Conservation (phyloP, 768 basidiomycete genomes). For the Podaxis mareebaensis region DNA sequence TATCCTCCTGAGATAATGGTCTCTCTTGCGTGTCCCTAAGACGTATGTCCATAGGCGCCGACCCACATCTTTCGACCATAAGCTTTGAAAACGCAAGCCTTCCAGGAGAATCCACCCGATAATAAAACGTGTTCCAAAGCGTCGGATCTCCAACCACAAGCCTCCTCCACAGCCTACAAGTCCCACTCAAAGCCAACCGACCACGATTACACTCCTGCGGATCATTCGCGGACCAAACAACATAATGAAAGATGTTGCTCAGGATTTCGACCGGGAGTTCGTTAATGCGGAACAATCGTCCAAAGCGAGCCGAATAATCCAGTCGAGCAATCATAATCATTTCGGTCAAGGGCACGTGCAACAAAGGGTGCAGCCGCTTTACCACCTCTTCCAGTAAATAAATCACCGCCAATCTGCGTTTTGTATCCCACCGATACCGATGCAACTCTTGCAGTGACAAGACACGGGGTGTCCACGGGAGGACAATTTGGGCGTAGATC, state of each 20-base stretch:
- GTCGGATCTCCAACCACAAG: slow-evolving; percentile 48
- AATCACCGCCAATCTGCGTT: slow-evolving; percentile 19
- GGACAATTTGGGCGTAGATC: slow-evolving; percentile 14
- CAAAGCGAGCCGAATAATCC: slow-evolving; percentile 31
- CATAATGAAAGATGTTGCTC: slow-evolving; percentile 60
- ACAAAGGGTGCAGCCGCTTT: slow-evolving; percentile 4
- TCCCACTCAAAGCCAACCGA: slow-evolving; percentile 57
- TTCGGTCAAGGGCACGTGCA: slow-evolving; percentile 21
- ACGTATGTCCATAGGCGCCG: slow-evolving; percentile 59
- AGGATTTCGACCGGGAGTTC: slow-evolving; percentile 69
- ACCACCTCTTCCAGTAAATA: slow-evolving; percentile 20
- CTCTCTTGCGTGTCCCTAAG: slow-evolving; percentile 45
- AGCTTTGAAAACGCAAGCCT: slow-evolving; percentile 45
- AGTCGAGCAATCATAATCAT: slow-evolving; percentile 33
- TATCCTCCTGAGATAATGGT: slow-evolving; percentile 40
- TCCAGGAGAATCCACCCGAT: slow-evolving; percentile 43
- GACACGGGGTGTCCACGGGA: slow-evolving; percentile 20
- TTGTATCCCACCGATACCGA: slow-evolving; percentile 16
- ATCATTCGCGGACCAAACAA: slow-evolving; percentile 51
- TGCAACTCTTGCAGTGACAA: slow-evolving; percentile 18
- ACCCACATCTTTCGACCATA: slow-evolving; percentile 59
- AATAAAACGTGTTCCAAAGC: slow-evolving; percentile 69
- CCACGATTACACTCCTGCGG: slow-evolving; percentile 33
- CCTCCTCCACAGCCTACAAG: slow-evolving; percentile 57
- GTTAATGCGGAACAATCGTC: slow-evolving; percentile 53